These are phyloP conservation scores for Hypoxylon perforatum DNA, from an alignment of 495 filamentous ascomycete genomes.

Conservation along the genomic window DNA sequence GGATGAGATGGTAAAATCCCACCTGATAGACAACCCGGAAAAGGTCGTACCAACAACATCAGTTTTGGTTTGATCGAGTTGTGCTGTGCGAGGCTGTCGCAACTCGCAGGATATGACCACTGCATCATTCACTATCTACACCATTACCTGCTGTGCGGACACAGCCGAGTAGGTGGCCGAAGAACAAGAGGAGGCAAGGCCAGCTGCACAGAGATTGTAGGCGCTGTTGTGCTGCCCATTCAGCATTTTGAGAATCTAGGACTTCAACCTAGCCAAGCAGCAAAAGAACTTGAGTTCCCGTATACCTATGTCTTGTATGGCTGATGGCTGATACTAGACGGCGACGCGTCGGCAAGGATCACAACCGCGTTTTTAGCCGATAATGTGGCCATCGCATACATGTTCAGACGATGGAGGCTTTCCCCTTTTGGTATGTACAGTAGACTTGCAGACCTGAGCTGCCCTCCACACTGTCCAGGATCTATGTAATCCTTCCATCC, in stretches of 20 bases:
- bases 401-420: conserved; percentile 9
- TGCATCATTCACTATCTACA: background rate
- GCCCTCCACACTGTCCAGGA: conserved; percentile 5
- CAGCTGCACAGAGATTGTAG: background rate
- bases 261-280: background rate
- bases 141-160: conserved; percentile 1
- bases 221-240: background rate
- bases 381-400: background rate
- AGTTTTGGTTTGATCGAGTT: conserved; percentile 16
- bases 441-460: background rate
- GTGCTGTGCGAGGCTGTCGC: conserved; percentile 9
- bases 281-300: background rate
- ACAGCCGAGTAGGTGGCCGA: background rate
- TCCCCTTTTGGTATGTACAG: background rate
- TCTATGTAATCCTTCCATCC: conserved; percentile 28
- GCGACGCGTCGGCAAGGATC: conserved; percentile 21
- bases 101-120: conserved; percentile 14
- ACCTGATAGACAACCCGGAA: conserved; percentile 16
- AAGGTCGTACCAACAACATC: conserved; percentile 9
- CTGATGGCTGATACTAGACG: background rate
- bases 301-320: background rate
- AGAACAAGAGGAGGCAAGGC: background rate
- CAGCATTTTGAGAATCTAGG: background rate
- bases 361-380: conserved; percentile 28
- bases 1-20: conserved; percentile 16